Percentiles rank a stretch among this genome's conserved stretches.
phyloP scores from a whole-genome alignment of 345 rosid genomes.

The Cochlearia excelsa region DNA sequence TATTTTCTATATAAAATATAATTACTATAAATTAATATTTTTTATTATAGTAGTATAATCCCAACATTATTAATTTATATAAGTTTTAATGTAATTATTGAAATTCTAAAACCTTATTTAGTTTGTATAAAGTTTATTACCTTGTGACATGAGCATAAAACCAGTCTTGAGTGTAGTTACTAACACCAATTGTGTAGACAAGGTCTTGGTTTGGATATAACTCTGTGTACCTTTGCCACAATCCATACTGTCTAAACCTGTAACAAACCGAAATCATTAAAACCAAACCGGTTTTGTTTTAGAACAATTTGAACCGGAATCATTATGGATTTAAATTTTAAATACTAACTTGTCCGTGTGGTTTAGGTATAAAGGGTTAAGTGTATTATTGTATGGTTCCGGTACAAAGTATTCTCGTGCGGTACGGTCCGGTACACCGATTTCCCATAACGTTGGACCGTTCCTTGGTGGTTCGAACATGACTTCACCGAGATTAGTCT shows the following conservation, averaged over 20 bases:
- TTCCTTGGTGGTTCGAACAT: conserved; percentile 67
- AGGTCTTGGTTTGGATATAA: conserved; percentile 55
- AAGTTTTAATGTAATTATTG: too few species aligned
- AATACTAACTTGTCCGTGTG: conserved; percentile 35
- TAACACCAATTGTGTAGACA: conserved; percentile 47
- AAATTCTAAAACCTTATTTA: too few species aligned
- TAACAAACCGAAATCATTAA: conserved; percentile 5
- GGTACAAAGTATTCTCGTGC: conserved; percentile 76
- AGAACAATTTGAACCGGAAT: background rate
- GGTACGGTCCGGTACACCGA: conserved; percentile 68
- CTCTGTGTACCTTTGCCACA: conserved; percentile 40
- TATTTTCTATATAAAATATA: too few species aligned
- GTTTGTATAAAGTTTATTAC: too few species aligned
- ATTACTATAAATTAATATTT: too few species aligned
- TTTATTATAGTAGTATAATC: too few species aligned
- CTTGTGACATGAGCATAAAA: conserved; percentile 80
- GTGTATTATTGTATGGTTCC: conserved; percentile 49
- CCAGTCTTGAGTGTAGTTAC: conserved; percentile 59
- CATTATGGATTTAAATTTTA: background rate
- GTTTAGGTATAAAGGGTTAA: conserved; percentile 43
- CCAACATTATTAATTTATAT: too few species aligned
- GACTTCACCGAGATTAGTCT: conserved; percentile 40
- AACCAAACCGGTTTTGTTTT: conserved; percentile 1
- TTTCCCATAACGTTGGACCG: conserved; percentile 89
- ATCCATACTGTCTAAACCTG: conserved; percentile 64